Evolutionary conservation across 2,329 filamentous ascomycete genomes (phyloP).

Genomic region (Aspergillus sp.): DNA sequence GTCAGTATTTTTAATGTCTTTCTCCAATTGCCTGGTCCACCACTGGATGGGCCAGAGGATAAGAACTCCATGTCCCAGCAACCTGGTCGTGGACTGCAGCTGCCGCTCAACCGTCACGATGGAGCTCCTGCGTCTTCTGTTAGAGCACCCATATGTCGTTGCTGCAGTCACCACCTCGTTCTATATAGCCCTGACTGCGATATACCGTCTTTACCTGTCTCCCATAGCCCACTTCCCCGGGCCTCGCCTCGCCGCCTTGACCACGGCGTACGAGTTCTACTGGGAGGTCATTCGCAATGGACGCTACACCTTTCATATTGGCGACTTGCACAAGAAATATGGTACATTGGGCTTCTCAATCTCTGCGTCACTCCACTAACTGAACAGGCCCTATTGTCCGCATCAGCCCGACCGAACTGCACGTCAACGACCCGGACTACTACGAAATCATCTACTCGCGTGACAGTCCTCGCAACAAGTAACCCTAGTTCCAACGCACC

Average conservation of each 20-base stretch:
- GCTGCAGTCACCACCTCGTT: not conserved
- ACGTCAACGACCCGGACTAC: slow-evolving; percentile 30
- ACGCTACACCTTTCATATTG: slow-evolving; percentile 13
- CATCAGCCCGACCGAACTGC: slow-evolving; percentile 34
- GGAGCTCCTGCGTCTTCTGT: slow-evolving; percentile 6
- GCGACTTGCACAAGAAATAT: slow-evolving; percentile 15
- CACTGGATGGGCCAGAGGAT: not conserved
- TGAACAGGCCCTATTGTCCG: slow-evolving; percentile 33
- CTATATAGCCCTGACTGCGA: slow-evolving; percentile 2
- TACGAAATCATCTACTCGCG: slow-evolving; percentile 33
- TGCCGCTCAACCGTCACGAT: not conserved
- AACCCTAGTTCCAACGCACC: slow-evolving; percentile 26
- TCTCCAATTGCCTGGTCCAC: not conserved
- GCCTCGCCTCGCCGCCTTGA: slow-evolving; percentile 8
- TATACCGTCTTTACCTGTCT: slow-evolving; percentile 11
- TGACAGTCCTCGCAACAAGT: slow-evolving; percentile 32
- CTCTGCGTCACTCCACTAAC: not conserved
- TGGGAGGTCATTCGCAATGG: slow-evolving; percentile 10
- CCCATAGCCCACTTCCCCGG: slow-evolving; percentile 15
- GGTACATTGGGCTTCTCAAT: not conserved
- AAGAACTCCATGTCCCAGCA: not conserved
- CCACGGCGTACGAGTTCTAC: slow-evolving; percentile 12
- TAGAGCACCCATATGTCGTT: slow-evolving; percentile 1
- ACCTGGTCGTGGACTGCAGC: not conserved
- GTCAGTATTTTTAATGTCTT: not conserved